Conservation (phyloP, 176 grass and related monocot species). For the Aegilops sharonensis region DNA sequence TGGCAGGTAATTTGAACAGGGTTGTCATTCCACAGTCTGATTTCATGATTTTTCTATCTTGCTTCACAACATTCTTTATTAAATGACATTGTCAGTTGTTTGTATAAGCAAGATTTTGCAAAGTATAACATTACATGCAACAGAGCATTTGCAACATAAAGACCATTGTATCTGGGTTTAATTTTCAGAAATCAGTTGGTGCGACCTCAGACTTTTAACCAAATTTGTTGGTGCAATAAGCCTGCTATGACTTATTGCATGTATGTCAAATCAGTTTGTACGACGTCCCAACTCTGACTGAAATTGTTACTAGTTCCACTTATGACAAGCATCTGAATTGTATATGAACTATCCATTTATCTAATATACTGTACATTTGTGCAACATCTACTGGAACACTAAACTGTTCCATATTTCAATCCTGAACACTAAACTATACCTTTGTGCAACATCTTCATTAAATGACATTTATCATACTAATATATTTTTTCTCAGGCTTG, state of each 20-base stretch:
- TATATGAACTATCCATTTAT: background rate
- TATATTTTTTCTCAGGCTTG: background rate
- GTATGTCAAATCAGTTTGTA: background rate
- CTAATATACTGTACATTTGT: background rate
- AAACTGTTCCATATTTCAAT: no score
- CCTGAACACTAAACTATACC: no score
- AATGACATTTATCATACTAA: no score
- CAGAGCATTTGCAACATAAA: background rate
- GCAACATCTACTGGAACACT: constrained; percentile 11
- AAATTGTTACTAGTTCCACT: background rate
- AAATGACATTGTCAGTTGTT: background rate
- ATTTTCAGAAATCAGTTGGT: constrained; percentile 4
- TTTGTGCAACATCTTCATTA: background rate
- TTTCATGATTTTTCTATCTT: constrained; percentile 16
- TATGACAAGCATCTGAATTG: background rate
- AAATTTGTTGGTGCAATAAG: constrained; percentile 12
- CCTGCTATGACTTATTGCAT: background rate
- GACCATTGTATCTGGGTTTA: background rate
- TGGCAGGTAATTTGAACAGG: background rate
- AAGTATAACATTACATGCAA: background rate
- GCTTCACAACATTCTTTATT: constrained; percentile 1
- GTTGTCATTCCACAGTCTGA: background rate
- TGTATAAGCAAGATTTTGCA: constrained; percentile 12
- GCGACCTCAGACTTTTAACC: constrained; percentile 4
- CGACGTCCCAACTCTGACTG: background rate